These are phyloP conservation scores for Neurospora sp. DNA, from an alignment of 495 filamentous ascomycete species.

Conservation along the genomic window DNA sequence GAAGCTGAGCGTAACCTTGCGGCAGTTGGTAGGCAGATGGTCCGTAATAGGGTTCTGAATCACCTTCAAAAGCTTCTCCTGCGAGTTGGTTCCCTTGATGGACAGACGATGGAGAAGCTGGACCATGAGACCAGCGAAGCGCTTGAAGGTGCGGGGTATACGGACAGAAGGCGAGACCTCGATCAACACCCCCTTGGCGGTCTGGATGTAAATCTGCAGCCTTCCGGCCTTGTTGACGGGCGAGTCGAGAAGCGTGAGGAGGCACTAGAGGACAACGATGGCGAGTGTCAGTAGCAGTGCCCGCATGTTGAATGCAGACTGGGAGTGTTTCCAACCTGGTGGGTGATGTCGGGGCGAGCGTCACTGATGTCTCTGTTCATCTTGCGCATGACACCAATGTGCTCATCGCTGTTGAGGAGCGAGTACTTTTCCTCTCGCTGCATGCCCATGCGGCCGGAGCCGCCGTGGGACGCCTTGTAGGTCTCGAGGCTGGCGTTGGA, in stretches of 20 bases:
- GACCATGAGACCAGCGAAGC: constrained; percentile 96
- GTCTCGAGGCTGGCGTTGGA: constrained; percentile 97
- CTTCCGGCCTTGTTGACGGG: constrained; percentile 96
- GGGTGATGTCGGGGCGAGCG: constrained; percentile 92
- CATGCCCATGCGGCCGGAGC: constrained; percentile 49
- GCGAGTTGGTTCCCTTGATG: constrained; percentile 89
- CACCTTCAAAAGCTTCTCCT: constrained; percentile 94
- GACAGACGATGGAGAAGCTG: constrained; percentile 94
- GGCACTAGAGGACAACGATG: constrained; percentile 50
- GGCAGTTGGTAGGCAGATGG: constrained; percentile 91
- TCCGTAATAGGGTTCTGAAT: constrained; percentile 97
- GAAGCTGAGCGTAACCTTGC: constrained; percentile 91
- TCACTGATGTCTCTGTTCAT: constrained; percentile 99
- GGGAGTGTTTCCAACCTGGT: constrained; percentile 60
- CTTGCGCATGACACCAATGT: constrained; percentile 97
- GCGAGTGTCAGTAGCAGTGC: constrained; percentile 17
- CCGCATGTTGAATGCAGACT: constrained; percentile 33
- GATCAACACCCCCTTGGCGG: constrained; percentile 90
- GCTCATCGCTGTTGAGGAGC: constrained; percentile 94
- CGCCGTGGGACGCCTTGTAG: constrained; percentile 73
- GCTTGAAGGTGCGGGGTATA: constrained; percentile 96
- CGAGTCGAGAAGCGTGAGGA: constrained; percentile 93
- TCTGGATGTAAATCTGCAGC: constrained; percentile 97
- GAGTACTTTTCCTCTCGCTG: constrained; percentile 87
- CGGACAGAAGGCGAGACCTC: constrained; percentile 95